These are phyloP conservation scores for Ophiognomonia clavigignenti-juglandacearum DNA, from an alignment of 2,329 filamentous ascomycete genomes.

Conservation along the genomic window DNA sequence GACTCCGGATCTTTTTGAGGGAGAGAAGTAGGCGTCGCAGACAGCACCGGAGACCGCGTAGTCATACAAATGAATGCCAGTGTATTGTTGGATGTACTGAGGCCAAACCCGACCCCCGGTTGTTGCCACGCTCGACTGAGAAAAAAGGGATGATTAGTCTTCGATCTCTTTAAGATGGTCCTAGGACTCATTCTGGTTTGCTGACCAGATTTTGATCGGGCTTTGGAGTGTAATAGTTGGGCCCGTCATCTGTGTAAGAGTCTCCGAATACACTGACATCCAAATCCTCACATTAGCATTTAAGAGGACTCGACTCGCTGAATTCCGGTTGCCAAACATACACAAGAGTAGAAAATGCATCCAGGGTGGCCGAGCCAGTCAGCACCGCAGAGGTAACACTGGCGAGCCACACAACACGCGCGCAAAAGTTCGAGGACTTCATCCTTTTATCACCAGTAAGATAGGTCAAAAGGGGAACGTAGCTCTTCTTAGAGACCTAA, in stretches of 20 bases:
- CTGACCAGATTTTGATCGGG: constrained; percentile 5
- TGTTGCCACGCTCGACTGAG: constrained; percentile 6
- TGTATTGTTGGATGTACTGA: constrained; percentile 17
- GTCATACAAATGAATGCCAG: constrained; percentile 17
- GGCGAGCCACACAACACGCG: not conserved
- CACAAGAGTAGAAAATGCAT: constrained; percentile 10
- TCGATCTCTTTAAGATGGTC: not conserved
- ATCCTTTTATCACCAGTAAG: too few species aligned
- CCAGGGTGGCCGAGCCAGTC: constrained; percentile 9
- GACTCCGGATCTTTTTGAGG: constrained; percentile 4
- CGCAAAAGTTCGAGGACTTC: too few species aligned
- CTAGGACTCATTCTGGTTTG: too few species aligned
- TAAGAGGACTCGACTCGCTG: too few species aligned
- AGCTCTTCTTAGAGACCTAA: too few species aligned
- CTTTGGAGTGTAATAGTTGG: constrained; percentile 10
- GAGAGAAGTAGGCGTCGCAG: constrained; percentile 18
- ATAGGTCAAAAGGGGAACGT: too few species aligned
- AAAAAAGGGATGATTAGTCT: not conserved
- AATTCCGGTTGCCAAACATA: constrained; percentile 2
- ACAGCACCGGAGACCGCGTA: constrained; percentile 21
- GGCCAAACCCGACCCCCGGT: constrained; percentile 17
- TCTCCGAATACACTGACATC: constrained; percentile 12
- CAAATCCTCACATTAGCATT: too few species aligned
- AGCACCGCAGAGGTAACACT: not conserved
- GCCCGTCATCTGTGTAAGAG: constrained; percentile 14